These are phyloP conservation scores for Hypoxylon sp. DNA, from an alignment of 2,329 filamentous ascomycete species.

Conservation along the genomic window DNA sequence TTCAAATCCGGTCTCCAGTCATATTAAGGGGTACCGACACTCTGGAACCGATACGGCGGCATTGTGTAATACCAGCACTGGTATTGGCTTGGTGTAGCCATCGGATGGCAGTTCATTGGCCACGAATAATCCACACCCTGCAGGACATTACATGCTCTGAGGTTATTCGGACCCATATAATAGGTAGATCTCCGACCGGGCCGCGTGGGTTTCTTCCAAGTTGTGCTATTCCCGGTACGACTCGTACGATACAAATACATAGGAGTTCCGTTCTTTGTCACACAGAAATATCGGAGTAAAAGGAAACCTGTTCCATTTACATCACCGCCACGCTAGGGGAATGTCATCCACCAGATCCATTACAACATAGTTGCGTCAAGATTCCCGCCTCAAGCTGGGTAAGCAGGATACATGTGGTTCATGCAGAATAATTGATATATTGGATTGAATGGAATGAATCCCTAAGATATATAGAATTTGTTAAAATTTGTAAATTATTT, in stretches of 20 bases:
- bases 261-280: background rate
- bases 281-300: background rate
- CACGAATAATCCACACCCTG: background rate
- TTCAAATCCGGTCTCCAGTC: no score
- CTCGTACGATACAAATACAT: background rate
- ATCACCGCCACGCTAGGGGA: constrained; percentile 5
- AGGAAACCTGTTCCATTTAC: background rate
- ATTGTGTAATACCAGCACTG: background rate
- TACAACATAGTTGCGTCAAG: constrained; percentile 25
- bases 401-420: background rate
- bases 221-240: background rate
- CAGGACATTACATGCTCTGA: background rate
- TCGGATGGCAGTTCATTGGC: background rate
- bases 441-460: background rate
- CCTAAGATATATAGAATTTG: background rate
- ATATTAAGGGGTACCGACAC: background rate
- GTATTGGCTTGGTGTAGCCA: background rate
- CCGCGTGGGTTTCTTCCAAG: background rate
- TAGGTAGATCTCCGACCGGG: background rate
- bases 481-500: no score
- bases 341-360: constrained; percentile 7
- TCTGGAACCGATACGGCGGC: background rate
- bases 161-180: background rate
- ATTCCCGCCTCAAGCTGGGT: background rate
- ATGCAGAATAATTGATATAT: background rate